Evolutionary conservation across 495 filamentous ascomycete genomes (phyloP).

Genomic region (Aspergillus biplanus): DNA sequence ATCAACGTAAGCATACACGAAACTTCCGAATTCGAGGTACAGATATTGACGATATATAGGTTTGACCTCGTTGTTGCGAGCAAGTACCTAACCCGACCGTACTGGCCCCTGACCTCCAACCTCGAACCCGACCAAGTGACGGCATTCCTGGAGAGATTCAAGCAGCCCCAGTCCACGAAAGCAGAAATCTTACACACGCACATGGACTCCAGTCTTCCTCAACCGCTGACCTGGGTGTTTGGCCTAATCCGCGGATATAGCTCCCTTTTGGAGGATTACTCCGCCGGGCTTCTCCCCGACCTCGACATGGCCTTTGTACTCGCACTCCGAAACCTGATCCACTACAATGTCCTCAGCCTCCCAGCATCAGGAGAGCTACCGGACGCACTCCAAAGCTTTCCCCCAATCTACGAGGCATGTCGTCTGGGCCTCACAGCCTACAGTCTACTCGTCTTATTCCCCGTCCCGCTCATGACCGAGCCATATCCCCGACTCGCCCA

Average conservation of each 20-base stretch:
- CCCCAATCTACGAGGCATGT: neutral
- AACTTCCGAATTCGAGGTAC: neutral
- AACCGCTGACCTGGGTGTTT: slow-evolving; percentile 1
- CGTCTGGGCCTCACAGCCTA: slow-evolving; percentile 7
- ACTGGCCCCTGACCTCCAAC: slow-evolving; percentile 3
- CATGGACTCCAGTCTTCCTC: neutral
- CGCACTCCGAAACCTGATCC: slow-evolving; percentile 4
- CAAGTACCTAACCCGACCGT: slow-evolving; percentile 1
- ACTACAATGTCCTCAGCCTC: slow-evolving; percentile 8
- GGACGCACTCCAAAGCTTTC: neutral
- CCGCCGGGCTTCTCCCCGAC: neutral
- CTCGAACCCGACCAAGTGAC: neutral
- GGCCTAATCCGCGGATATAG: slow-evolving; percentile 1
- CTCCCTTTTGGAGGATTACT: neutral
- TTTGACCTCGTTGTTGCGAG: slow-evolving; percentile 8
- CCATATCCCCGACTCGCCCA: slow-evolving; percentile 1
- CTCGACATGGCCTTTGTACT: slow-evolving; percentile 1
- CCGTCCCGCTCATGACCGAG: neutral
- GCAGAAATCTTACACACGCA: neutral
- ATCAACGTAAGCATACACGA: neutral
- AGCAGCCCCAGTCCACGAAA: neutral
- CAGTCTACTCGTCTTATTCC: slow-evolving; percentile 5
- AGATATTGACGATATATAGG: neutral
- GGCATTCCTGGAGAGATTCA: neutral
- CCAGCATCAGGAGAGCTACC: neutral